Evolutionary conservation across 768 basidiomycete species (phyloP).

Genomic region (Amanita subjunquillea): DNA sequence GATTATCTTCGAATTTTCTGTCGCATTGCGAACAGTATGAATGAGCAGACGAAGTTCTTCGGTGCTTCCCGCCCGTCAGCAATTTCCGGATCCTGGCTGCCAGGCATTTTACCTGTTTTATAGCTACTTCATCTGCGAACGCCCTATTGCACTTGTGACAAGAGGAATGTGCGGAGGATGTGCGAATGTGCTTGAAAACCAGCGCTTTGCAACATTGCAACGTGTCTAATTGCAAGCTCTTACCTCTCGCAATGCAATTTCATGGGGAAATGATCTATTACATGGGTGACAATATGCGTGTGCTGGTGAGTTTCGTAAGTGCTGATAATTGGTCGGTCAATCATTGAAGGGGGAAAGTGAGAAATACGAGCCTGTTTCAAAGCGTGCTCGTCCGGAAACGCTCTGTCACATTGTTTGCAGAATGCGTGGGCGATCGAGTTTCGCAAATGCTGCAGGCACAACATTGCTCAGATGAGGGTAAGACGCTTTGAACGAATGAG

Average conservation of each 20-base stretch:
- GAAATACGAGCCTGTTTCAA: not conserved
- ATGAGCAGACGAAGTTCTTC: not conserved
- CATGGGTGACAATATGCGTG: slow-evolving; percentile 1
- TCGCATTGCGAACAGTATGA: not conserved
- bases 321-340: not conserved
- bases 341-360: not conserved
- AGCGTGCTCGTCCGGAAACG: not conserved
- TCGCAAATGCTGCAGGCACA: not conserved
- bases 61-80: not conserved
- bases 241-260: not conserved
- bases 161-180: not conserved
- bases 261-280: not conserved
- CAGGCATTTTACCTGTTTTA: slow-evolving; percentile 1
- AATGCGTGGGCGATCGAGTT: not conserved
- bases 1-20: not conserved
- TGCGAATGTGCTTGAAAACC: not conserved
- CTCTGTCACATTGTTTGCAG: not conserved
- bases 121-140: not conserved
- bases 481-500: not conserved
- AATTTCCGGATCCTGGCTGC: not conserved
- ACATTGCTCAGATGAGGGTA: not conserved
- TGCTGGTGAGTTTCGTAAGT: not conserved
- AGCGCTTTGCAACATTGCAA: not conserved
- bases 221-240: not conserved
- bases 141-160: not conserved